Evolutionary conservation across 2,329 filamentous ascomycete genomes (phyloP), one percentile per base, ranked within the genome.

Genomic region (Lojkania enalia): DNA sequence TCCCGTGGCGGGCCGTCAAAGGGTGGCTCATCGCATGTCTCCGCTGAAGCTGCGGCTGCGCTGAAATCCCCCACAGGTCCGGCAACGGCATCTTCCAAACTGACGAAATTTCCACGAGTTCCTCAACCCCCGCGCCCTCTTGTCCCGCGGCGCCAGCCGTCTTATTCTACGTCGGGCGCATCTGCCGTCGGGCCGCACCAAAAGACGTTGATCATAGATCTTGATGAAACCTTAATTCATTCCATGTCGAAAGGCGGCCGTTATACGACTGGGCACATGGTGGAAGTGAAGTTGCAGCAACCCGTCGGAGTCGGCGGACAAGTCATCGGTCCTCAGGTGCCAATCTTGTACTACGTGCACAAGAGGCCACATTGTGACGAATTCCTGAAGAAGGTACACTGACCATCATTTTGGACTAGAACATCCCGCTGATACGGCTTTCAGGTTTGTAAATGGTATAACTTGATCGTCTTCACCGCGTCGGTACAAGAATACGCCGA

Each of bases 401-500:
- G n/a, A 15, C 12, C 21, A 20, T 32, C 35, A 20, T 42, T 15
- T 35, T 37, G 18, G 50, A 37, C 43, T 20, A 25, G 5, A 27
- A 19, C 33, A 44, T 39, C 25, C 35, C 23, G 48, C 56, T 68
- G 47, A 67, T 48, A 21, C 16, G 14, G 14, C 6, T 7, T 27
- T 16, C 66, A 94, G 77, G 84, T 96, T 35, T 90, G 85, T 77
- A 96, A 96, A 74, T 99, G 94, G 94, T 99, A 95, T 74, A 97
- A 96, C 67, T 77, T 99, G 13, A 89, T 99, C 39, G 80, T 97
- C 35, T 99, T 99, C 70, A 99, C 94, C 7, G 94, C 94, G 2
- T 96, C 90, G 15, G 94, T 99, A 27, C 94, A 99, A 69, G 94
- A 99, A 70, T 99, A 99, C 64, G 94, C 94, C 45, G 94, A 99